Evolutionary conservation across 805 yeast genomes (phyloP).

Genomic region (Candida taoyuanica): DNA sequence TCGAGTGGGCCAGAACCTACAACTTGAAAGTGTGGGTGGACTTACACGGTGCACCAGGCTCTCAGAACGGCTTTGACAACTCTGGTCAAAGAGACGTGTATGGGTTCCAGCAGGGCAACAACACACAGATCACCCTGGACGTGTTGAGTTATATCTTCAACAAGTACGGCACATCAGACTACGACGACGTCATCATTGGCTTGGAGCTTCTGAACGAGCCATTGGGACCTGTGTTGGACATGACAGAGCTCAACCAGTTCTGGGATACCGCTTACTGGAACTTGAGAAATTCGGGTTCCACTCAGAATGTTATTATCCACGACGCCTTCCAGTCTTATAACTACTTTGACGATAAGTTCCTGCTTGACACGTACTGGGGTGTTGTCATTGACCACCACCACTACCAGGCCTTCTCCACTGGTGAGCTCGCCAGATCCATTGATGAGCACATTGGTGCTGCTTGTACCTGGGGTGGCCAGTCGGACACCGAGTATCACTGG

Average conservation of each 20-base stretch:
- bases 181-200: conserved; percentile 71
- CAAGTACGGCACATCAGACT: conserved; percentile 60
- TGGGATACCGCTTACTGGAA: conserved; percentile 58
- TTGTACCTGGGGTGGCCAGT: conserved; percentile 45
- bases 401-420: conserved; percentile 75
- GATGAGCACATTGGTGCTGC: conserved; percentile 58
- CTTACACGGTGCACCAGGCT: conserved; percentile 94
- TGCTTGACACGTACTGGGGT: conserved; percentile 46
- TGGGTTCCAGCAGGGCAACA: conserved; percentile 52
- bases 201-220: conserved; percentile 90
- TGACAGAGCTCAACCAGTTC: conserved; percentile 54
- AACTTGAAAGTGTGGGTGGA: conserved; percentile 83
- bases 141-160: conserved; percentile 51
- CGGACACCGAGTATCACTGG: conserved; percentile 59
- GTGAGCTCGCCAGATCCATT: conserved; percentile 52
- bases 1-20: conserved; percentile 64
- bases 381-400: conserved; percentile 86
- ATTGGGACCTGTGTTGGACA: conserved; percentile 62
- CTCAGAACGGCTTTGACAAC: conserved; percentile 95
- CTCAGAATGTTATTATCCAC: conserved; percentile 63
- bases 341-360: conserved; percentile 59
- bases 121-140: conserved; percentile 47
- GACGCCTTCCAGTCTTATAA: conserved; percentile 69
- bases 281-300: conserved; percentile 51
- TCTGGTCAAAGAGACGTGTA: conserved; percentile 73